Evolutionary conservation across 2,329 filamentous ascomycete genomes (phyloP).

Genomic region (Penicillium freii): DNA sequence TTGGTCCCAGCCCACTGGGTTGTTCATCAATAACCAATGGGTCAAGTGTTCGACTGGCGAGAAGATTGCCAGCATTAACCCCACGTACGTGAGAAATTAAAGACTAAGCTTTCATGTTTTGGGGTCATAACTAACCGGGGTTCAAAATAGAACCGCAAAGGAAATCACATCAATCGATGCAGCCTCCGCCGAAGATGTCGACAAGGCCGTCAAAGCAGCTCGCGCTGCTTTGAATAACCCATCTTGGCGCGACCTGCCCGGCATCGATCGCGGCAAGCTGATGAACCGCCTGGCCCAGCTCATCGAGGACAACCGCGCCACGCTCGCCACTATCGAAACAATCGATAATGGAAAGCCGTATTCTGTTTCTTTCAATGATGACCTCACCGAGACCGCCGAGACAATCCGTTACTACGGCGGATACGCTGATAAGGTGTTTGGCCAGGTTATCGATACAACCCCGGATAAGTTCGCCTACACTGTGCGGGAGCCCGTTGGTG

Average conservation of each 20-base stretch:
- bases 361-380: slow-evolving; percentile 23
- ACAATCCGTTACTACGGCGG: slow-evolving; percentile 59
- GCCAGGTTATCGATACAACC: slow-evolving; percentile 73
- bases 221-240: slow-evolving; percentile 30
- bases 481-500: slow-evolving; percentile 68
- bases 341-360: slow-evolving; percentile 69
- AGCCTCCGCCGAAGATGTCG: slow-evolving; percentile 34
- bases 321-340: slow-evolving; percentile 63
- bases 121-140: background rate
- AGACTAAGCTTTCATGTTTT: background rate
- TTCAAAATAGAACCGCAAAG: slow-evolving; percentile 23
- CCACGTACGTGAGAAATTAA: slow-evolving; percentile 21
- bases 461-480: slow-evolving; percentile 79
- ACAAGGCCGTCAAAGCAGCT: slow-evolving; percentile 36
- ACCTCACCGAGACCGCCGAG: slow-evolving; percentile 25
- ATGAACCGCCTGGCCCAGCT: slow-evolving; percentile 65
- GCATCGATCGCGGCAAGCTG: slow-evolving; percentile 61
- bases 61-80: slow-evolving; percentile 39
- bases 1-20: slow-evolving; percentile 40
- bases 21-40: slow-evolving; percentile 49
- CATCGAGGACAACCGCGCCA: slow-evolving; percentile 60
- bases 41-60: slow-evolving; percentile 39
- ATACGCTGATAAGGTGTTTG: slow-evolving; percentile 84
- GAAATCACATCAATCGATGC: slow-evolving; percentile 34
- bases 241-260: slow-evolving; percentile 28